Conservation (phyloP, 2,329 filamentous ascomycete species). For the Aurifilum marmelostoma region DNA sequence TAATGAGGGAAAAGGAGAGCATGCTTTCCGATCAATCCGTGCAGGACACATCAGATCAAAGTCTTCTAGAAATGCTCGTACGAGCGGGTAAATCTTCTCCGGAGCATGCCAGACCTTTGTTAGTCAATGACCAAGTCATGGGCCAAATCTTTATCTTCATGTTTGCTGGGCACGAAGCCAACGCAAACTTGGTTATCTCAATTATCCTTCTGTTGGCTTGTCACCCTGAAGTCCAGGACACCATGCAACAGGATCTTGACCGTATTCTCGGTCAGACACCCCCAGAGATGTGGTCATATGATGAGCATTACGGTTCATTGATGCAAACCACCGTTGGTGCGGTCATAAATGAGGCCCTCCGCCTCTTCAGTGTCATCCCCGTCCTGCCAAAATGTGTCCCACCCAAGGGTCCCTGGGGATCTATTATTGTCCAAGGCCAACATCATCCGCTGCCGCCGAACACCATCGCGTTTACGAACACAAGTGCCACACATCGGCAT, state of each 20-base stretch:
- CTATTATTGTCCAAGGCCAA: slow-evolving; percentile 7
- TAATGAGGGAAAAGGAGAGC: background rate
- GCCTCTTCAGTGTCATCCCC: slow-evolving; percentile 13
- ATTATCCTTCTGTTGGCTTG: slow-evolving; percentile 4
- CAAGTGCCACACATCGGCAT: slow-evolving; percentile 12
- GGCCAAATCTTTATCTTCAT: slow-evolving; percentile 10
- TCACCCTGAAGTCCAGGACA: slow-evolving; percentile 11
- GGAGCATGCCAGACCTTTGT: slow-evolving; percentile 7
- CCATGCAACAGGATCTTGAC: slow-evolving; percentile 8
- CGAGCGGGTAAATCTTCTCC: slow-evolving; percentile 6
- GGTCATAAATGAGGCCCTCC: slow-evolving; percentile 10
- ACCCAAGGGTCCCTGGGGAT: slow-evolving; percentile 5
- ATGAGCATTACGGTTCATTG: slow-evolving; percentile 1
- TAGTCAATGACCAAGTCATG: slow-evolving; percentile 3
- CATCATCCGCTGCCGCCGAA: slow-evolving; percentile 5
- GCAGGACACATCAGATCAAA: background rate
- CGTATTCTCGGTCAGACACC: slow-evolving; percentile 6
- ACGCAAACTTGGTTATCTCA: slow-evolving; percentile 5
- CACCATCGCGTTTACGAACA: slow-evolving; percentile 7
- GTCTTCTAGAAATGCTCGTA: slow-evolving; percentile 7
- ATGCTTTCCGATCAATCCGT: slow-evolving; percentile 5
- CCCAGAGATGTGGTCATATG: slow-evolving; percentile 10
- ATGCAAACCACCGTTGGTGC: slow-evolving; percentile 7
- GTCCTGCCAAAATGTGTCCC: slow-evolving; percentile 11
- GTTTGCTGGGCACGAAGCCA: slow-evolving; percentile 10